These are phyloP conservation scores for Botrytis fragariae DNA, from an alignment of 2,329 filamentous ascomycete genomes.

Conservation along the genomic window DNA sequence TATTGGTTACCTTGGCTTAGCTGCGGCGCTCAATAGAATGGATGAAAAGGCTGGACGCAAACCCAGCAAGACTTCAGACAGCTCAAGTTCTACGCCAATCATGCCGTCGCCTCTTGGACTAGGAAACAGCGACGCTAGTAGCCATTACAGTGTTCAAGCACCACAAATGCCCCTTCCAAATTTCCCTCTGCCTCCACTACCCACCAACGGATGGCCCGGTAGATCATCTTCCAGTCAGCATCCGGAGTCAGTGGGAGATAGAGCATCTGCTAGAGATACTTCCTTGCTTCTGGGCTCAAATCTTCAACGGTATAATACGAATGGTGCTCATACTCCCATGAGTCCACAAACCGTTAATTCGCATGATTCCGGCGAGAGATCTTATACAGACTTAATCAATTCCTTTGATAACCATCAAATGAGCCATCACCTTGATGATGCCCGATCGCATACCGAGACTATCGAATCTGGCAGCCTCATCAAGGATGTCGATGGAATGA, in stretches of 20 bases:
- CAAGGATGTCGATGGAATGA: conserved; percentile 41
- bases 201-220: conserved; percentile 20
- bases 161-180: conserved; percentile 24
- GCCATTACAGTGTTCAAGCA: conserved; percentile 14
- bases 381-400: conserved; percentile 18
- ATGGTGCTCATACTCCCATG: background rate
- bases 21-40: conserved; percentile 59
- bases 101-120: background rate
- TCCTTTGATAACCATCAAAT: conserved; percentile 26
- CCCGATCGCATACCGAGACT: conserved; percentile 33
- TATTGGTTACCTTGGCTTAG: conserved; percentile 65
- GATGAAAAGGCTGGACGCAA: conserved; percentile 24
- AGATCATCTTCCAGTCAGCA: conserved; percentile 23
- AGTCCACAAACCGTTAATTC: background rate
- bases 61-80: background rate
- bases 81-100: background rate
- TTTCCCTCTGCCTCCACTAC: conserved; percentile 12
- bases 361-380: conserved; percentile 6
- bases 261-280: conserved; percentile 11
- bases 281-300: conserved; percentile 9
- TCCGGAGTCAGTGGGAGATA: conserved; percentile 16
- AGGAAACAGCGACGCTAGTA: conserved; percentile 3
- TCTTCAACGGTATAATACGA: conserved; percentile 11
- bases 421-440: conserved; percentile 31
- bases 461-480: conserved; percentile 41